Base-by-base conservation (phyloP, 495 filamentous ascomycete genomes). In the Alectoria sarmentosa region DNA sequence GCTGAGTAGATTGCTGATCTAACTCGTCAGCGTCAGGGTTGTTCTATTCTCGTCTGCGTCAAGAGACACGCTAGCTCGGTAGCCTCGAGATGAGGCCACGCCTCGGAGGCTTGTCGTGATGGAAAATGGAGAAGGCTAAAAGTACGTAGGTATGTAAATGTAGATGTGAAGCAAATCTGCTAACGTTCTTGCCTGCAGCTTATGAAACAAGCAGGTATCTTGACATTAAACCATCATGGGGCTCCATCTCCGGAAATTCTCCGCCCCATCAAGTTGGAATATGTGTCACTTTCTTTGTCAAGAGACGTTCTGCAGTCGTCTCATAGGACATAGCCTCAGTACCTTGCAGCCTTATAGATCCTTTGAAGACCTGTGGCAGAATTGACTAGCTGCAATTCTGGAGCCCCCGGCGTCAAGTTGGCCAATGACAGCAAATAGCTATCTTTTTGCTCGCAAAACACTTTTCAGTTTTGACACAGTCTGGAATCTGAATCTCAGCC, bases 181-280 rank as follows among this genome's bases (percentile, higher is more conserved):
- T 23, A 56, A 26, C 48, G 36, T 34, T 63, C 48, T 32, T 30
- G 37, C 61, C 30, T 56, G 61, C 61, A 63, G 61, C 55, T 34
- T 32, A n/a, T 39, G 61, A 63, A 63, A 63, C 61, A 41, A n/a
- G 44, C 44, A 52, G 48, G 3, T 52, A 19, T 26, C 34, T 56
- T 38, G 30, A 62, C 48, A 62, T n/a, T 14, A 30, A 19, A 36
- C 36, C 48, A 14, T 58, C 48, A 42, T 41, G 61, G 55, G 46
- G 1, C 13, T 41, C 26, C 32, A 30, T 28, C 23, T 38, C 61
- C 61, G 19, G 8, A 3, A 44, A 44, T 44, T 14, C 17, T 44
- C 41, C 41, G 41, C 41, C 4, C 41, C 17, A 21, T 44, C 19
- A 2, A 44, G 17, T 44, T 44, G 41, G 14, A 21, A 21, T 21